A percentile compares a stretch with the other conserved stretches of the same genome.
Conservation (phyloP, 768 basidiomycete genomes). For the Mycena leptocephala region DNA sequence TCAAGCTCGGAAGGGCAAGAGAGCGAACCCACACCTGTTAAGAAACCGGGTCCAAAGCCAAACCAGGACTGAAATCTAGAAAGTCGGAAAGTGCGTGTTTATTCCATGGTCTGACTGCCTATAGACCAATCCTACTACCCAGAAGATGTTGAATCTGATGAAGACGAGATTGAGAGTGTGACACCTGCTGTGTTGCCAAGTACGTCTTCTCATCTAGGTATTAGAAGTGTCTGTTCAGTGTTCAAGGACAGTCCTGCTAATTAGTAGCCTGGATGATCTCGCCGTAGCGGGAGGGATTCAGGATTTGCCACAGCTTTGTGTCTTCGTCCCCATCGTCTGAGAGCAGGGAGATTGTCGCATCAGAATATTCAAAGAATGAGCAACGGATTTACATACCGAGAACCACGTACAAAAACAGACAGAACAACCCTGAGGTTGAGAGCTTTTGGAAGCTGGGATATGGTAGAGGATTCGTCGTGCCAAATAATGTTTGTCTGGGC, state of each 20-base stretch:
- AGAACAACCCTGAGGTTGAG: background rate
- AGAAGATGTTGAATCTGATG: conserved; percentile 5
- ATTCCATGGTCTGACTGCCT: background rate
- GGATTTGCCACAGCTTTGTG: background rate
- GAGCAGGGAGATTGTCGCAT: background rate
- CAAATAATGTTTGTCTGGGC: too few relatives aligned
- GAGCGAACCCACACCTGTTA: background rate
- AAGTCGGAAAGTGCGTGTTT: conserved; percentile 12
- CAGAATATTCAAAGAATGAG: background rate
- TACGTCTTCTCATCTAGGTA: conserved; percentile 8
- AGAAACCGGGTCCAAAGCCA: conserved; percentile 11
- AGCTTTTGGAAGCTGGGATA: background rate
- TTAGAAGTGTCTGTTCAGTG: background rate
- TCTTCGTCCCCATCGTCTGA: background rate
- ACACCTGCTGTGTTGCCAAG: conserved; percentile 14
- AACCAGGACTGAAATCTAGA: background rate
- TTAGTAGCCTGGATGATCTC: background rate
- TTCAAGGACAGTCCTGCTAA: background rate
- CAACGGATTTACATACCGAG: too few relatives aligned
- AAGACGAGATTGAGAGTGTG: conserved; percentile 6
- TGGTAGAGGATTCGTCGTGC: background rate
- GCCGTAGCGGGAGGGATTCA: background rate
- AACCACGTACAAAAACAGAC: background rate
- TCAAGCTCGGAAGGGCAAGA: background rate
- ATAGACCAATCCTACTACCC: background rate